These are phyloP conservation scores for Penicillium atrosanguineum DNA, from an alignment of 495 filamentous ascomycete species.

Conservation along the genomic window DNA sequence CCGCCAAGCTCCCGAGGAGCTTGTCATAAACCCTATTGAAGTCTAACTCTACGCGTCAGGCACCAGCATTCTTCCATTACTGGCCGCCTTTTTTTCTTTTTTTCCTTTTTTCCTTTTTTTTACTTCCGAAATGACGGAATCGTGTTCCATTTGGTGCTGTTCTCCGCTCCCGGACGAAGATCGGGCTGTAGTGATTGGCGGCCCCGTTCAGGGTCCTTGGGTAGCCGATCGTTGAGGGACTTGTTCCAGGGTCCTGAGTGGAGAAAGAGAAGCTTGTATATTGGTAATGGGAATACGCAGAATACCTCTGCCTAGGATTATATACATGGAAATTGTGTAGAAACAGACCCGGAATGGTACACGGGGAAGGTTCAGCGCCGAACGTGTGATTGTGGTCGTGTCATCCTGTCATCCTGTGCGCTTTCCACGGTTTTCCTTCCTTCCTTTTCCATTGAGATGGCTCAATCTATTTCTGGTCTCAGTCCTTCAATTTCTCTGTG, in stretches of 20 bases:
- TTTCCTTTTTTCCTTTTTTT: background rate
- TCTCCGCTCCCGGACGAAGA: background rate
- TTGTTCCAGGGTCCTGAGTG: background rate
- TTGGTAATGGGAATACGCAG: background rate
- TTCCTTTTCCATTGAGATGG: background rate
- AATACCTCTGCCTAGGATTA: background rate
- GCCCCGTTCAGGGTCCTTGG: background rate
- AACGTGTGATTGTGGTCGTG: background rate
- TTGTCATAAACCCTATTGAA: background rate
- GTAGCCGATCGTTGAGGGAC: background rate
- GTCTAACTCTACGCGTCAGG: background rate
- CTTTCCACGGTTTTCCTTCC: background rate
- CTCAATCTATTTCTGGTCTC: background rate
- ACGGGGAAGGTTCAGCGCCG: background rate
- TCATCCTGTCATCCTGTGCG: background rate
- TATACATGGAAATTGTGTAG: background rate
- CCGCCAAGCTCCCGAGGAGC: background rate
- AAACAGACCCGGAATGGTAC: background rate
- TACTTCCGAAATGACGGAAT: background rate
- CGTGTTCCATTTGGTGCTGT: background rate
- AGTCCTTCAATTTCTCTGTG: background rate
- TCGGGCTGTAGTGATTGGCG: background rate
- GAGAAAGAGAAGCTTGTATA: background rate
- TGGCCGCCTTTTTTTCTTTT: background rate
- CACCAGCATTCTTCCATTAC: slow-evolving; percentile 1